Evolutionary conservation across 2,329 filamentous ascomycete species (phyloP), one percentile per base, ranked within the genome.

Genomic region (Trichoderma gracile): DNA sequence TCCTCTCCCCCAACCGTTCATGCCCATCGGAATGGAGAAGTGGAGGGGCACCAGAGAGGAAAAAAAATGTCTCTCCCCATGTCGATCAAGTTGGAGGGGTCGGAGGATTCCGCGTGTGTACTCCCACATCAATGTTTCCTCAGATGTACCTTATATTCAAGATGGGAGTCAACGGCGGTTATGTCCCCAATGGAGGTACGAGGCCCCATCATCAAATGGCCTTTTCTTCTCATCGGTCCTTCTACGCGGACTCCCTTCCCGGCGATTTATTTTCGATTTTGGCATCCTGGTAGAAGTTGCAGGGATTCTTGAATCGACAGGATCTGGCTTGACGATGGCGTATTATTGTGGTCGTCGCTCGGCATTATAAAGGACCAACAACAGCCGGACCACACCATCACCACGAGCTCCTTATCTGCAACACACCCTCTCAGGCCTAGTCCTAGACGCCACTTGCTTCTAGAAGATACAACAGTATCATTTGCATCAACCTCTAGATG

Each of bases 81-180:
- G 59, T 42, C 59, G 59, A 62, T 62, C 59, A 27, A 33, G 19
- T 46, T 62, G 59, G 49, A 50, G 40, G 58, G 59, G 59, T 62
- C 58, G 59, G 59, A 46, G 47, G 46, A 62, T 12, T 53, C 59
- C 59, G 49, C 59, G 49, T n/a, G n/a, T n/a, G n/a, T 46, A 45
- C 40, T 38, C 38, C 49, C 47, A 62, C 49, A 33, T 43, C 27
- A 17, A 33, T 30, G 23, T n/a, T 25, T 52, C 7, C 4, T 27
- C 25, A 27, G 25, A 27, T 27, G 25, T n/a, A n/a, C 27, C 5
- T 27, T 27, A 7, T 5, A 27, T 27, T 8, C 6, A 27, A 27
- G 3, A 27, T 5, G 30, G 30, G 30, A 33, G 30, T 10, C 30
- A 9, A 33, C 30, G 10, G 33, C 33, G 3, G 33, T 14, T 1